phyloP scores from a whole-genome alignment of 441 rosid species.

The Euphorbia schlechtendalii region DNA sequence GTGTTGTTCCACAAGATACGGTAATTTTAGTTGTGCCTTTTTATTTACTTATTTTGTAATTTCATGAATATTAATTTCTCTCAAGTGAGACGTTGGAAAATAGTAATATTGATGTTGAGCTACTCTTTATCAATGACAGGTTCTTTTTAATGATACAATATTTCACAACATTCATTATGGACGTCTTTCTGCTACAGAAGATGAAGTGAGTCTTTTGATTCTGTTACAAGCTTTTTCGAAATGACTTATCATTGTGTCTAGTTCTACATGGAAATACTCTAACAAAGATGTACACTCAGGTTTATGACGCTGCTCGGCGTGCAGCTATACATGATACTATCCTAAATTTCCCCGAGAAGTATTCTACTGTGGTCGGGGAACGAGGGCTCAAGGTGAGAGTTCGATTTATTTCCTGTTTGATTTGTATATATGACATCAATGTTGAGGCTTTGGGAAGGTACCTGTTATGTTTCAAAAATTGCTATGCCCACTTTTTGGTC shows the following conservation, averaged over 20 bases:
- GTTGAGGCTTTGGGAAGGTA: not conserved
- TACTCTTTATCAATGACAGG: constrained; percentile 43
- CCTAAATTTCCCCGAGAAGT: constrained; percentile 80
- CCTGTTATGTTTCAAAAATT: not conserved
- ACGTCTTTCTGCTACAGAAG: constrained; percentile 81
- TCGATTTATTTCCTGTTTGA: constrained; percentile 1
- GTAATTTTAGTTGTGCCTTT: constrained; percentile 38
- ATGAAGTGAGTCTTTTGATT: constrained; percentile 48
- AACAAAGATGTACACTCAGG: constrained; percentile 41
- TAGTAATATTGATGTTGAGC: constrained; percentile 20
- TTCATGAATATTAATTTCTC: constrained; percentile 1
- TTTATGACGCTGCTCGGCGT: constrained; percentile 84
- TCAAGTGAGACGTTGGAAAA: constrained; percentile 18
- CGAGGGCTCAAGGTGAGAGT: constrained; percentile 93
- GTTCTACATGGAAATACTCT: not conserved
- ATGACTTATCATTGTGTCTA: constrained; percentile 3
- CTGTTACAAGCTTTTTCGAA: not conserved
- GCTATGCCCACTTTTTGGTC: not conserved
- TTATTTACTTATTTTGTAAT: constrained; percentile 6
- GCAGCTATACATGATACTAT: constrained; percentile 96
- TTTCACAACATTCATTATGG: constrained; percentile 96
- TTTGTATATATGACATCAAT: constrained; percentile 6
- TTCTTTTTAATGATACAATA: constrained; percentile 92
- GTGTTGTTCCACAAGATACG: constrained; percentile 98
- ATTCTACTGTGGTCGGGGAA: constrained; percentile 92